Base-by-base conservation (phyloP, 2,329 filamentous ascomycete genomes). In the Dichotomopilus funicola region DNA sequence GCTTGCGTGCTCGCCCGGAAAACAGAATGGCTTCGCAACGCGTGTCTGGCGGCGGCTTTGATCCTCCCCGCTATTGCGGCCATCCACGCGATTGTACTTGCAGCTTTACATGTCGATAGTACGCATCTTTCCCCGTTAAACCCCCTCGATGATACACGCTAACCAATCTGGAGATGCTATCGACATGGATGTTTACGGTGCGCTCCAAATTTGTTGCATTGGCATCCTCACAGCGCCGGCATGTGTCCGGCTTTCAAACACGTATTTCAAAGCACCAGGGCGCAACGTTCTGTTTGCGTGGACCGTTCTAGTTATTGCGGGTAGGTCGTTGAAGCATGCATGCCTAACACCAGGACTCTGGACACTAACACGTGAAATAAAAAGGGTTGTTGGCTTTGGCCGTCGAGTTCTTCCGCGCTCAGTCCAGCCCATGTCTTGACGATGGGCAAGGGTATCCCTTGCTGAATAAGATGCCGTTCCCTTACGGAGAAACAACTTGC, bases 161-260 rank as follows among this genome's bases (percentile, higher is more conserved):
- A 37, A 41, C 35, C 2, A 5, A 12, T 2, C 27, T 10, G 44
- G 12, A 56, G 54, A 45, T 10, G 54, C 54, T 3, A 77, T 86
- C 11, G 84, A 87, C 62, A 80, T 88, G 78, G 85, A 88, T 61
- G 72, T 87, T 3, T 88, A 79, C 55, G 85, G 85, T 1, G 82
- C 83, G 7, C 86, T 87, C 59, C 85, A 88, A 60, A 66, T 87
- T 0, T 87, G 84, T 56, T 76, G 83, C 0, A 83, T 88, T 40
- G 84, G 82, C 10, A 82, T 87, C 12, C 62, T 88, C 4, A 80
- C 82, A 1, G 84, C 81, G 4, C 85, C 84, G 0, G 74, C 83
- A 0, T 85, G 83, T 0, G 82, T 84, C 27, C 75, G 77, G 58
- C 67, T 83, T 44, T 87, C 83, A 1, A 70, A 70, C 12, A 87